Conservation (phyloP, 2,329 filamentous ascomycete genomes). For the Capronia epimyces region DNA sequence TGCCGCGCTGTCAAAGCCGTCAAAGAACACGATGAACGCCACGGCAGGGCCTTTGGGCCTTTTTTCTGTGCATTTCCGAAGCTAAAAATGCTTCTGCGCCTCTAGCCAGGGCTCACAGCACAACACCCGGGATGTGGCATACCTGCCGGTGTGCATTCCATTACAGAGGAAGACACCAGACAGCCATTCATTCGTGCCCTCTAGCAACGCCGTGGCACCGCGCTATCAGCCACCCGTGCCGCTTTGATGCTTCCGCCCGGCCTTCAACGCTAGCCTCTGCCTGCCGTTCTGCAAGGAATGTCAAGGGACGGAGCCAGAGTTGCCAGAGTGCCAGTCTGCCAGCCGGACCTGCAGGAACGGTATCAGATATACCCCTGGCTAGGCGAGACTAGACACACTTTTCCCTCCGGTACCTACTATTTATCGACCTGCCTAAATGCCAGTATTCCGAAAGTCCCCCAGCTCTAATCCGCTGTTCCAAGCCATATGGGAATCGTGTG, state of each 20-base stretch:
- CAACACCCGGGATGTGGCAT: conserved; percentile 12
- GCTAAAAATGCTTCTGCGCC: neutral
- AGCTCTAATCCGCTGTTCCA: too few species aligned
- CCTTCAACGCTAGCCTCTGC: neutral
- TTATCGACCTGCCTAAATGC: neutral
- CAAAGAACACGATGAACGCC: neutral
- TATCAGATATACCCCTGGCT: conserved; percentile 21
- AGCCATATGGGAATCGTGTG: too few species aligned
- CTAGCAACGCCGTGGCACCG: conserved; percentile 1
- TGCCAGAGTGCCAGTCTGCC: neutral
- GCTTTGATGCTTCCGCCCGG: conserved; percentile 22
- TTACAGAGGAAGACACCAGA: conserved; percentile 4
- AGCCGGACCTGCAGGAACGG: conserved; percentile 23
- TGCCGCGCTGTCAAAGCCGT: neutral
- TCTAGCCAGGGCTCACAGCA: neutral
- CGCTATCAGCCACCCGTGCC: conserved; percentile 19
- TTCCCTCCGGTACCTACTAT: neutral
- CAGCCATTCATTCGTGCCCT: conserved; percentile 2
- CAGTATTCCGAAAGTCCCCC: neutral
- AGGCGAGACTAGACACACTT: neutral
- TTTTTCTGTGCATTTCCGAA: neutral
- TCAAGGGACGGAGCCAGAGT: too few species aligned
- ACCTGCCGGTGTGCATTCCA: neutral
- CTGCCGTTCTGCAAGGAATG: conserved; percentile 13
- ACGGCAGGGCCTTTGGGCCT: neutral